Evolutionary conservation across 2,329 filamentous ascomycete species (phyloP), one percentile per base, ranked within the genome.

Genomic region (Akanthomyces muscarius): DNA sequence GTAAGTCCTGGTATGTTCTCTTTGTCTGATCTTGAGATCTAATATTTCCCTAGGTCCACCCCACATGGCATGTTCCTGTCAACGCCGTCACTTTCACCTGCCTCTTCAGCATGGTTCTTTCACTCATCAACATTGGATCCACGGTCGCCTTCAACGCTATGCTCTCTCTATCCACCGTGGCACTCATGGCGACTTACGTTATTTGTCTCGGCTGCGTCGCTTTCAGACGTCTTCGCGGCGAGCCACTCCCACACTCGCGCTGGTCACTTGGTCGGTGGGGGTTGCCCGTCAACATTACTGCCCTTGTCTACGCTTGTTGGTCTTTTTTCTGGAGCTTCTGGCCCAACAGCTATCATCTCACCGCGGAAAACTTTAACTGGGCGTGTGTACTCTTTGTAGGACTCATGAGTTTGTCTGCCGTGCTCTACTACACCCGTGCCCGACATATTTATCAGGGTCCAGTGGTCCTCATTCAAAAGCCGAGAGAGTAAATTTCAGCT

Each of bases 241-340:
- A 66, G 33, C 64, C 66, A 8, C 61, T 67, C 23, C 66, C 66
- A 6, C 44, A 45, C 8, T 58, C 62, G 1, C 60, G 48, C 21
- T 67, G 66, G 38, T 65, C 65, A 8, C 51, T 67, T 6, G 66
- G 66, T 25, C 58, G 44, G 47, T 66, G 56, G 53, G 66, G 66
- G 3, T 16, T 67, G 4, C 62, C 63, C 7, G 56, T 66, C 16
- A 67, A 67, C 54, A 23, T 56, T 1, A 42, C 52, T 5, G 66
- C 62, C 5, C 42, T 66, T 11, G 13, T 62, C 13, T 65, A 56
- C 52, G 60, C 50, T 10, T 11, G 33, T 7, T 67, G 66, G 66
- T 56, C 57, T 1, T 67, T 67, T 28, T 66, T 67, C 60, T 67
- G 65, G 66, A 63, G 57, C 28, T 67, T 67, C 45, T 67, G 66